A percentile compares a stretch with the other conserved stretches of the same genome.
phyloP scores from a whole-genome alignment of 768 basidiomycete genomes.

The Collybia mongolica region DNA sequence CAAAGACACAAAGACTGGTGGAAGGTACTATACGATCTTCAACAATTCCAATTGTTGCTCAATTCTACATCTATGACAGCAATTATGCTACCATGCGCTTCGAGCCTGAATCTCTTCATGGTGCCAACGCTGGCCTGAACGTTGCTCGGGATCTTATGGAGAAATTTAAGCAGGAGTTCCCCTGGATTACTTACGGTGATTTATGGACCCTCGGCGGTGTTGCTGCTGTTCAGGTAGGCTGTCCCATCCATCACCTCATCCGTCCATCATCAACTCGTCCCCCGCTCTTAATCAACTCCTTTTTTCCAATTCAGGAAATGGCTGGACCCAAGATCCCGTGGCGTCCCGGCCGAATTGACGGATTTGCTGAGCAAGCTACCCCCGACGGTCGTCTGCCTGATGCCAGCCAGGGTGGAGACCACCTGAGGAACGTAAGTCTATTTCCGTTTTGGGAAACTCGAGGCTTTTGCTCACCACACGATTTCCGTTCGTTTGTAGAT shows the following conservation, averaged over 20 bases:
- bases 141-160: slow-evolving; percentile 84
- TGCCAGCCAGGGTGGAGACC: slow-evolving; percentile 77
- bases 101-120: slow-evolving; percentile 81
- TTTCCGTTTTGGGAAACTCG: slow-evolving; percentile 3
- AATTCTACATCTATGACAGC: slow-evolving; percentile 33
- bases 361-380: slow-evolving; percentile 67
- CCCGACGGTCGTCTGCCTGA: slow-evolving; percentile 92
- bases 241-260: neutral
- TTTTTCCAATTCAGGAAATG: slow-evolving; percentile 64
- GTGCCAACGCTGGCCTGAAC: slow-evolving; percentile 80
- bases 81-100: slow-evolving; percentile 99
- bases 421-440: slow-evolving; percentile 68
- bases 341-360: slow-evolving; percentile 92
- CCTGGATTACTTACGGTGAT: slow-evolving; percentile 96
- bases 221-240: slow-evolving; percentile 68
- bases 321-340: slow-evolving; percentile 91
- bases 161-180: slow-evolving; percentile 81
- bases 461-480: neutral
- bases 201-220: slow-evolving; percentile 97
- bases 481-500: slow-evolving; percentile 39
- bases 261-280: neutral
- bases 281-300: neutral
- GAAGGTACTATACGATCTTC: slow-evolving; percentile 49
- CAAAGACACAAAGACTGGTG: slow-evolving; percentile 72
- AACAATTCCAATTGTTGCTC: slow-evolving; percentile 2